Base-by-base conservation (phyloP, 768 basidiomycete species). In the Crepidotus variabilis region DNA sequence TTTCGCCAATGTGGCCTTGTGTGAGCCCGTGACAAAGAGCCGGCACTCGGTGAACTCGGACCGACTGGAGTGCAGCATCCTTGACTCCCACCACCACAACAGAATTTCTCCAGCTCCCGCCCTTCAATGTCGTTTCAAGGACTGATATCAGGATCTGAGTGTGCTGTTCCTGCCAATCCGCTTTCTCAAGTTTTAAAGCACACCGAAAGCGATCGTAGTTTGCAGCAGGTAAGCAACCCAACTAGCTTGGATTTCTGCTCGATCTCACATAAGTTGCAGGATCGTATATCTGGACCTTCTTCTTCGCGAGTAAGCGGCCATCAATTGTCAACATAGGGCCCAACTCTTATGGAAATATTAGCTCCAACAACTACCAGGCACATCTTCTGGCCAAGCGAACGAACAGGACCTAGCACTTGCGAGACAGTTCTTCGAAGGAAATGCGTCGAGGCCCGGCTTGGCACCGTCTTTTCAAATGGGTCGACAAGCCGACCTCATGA, bases 151-250 rank as follows among this genome's bases (percentile, higher is more conserved):
- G 94, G 93, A 56, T 82, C 93, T 46, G 96, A 98, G 73, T 97
- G 94, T 71, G 89, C 88, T 11, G 81, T 86, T 18, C 77, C 86
- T 1, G 78, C 87, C 50, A 98, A 97, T 67, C 94, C 95, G 2
- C 77, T 98, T 22, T 85, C 90, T 2, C 88, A 92, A 63, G 87
- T 98, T 22, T 78, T 94, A 52, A 96, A 97, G 69, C 90, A 96
- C 65, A 84, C 92, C 8, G 92, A 94, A 56, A 86, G 84, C 1
- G 94, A 97, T 72, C 84, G 88, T 54, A 94, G 91, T 69, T 69
- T 96, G 24, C 93, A 95, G 65, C 86, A 91, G 75, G 93, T 91
- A 62, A 57, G 80, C 71, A 35, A 35, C 47, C 20, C 39, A 5
- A 22, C 28, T 49, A 43, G 47, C 21, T 22, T 34, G n/a, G 18